These are phyloP conservation scores for Verticillium dahliae DNA, from an alignment of 2,329 filamentous ascomycete species.

Conservation along the genomic window DNA sequence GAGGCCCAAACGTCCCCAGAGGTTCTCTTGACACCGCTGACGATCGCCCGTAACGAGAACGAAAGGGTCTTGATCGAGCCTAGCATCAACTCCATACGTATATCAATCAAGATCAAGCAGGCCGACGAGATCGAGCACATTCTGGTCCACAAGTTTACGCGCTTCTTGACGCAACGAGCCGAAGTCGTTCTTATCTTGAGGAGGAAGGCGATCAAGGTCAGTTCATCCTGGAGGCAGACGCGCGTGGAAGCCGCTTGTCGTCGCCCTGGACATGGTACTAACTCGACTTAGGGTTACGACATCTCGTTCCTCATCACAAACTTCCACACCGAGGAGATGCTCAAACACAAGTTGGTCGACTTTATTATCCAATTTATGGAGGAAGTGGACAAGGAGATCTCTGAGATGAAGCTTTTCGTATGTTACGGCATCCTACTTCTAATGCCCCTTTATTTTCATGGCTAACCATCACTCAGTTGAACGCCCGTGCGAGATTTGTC, in stretches of 20 bases:
- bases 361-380: constrained; percentile 99
- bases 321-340: constrained; percentile 96
- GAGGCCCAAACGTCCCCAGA: constrained; percentile 91
- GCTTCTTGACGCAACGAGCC: constrained; percentile 91
- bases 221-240: constrained; percentile 13
- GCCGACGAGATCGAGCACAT: constrained; percentile 98
- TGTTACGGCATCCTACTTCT: constrained; percentile 28
- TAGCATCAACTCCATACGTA: constrained; percentile 91
- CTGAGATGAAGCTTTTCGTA: constrained; percentile 99
- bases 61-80: constrained; percentile 95
- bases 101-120: constrained; percentile 99
- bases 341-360: constrained; percentile 98
- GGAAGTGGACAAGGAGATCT: constrained; percentile 99
- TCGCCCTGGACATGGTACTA: constrained; percentile 8
- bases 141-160: constrained; percentile 94
- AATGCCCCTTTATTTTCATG: background rate
- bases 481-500: constrained; percentile 93
- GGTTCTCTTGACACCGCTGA: constrained; percentile 85
- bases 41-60: constrained; percentile 90
- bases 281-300: constrained; percentile 70
- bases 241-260: background rate
- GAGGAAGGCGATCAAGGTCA: constrained; percentile 89
- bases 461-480: constrained; percentile 56
- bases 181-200: constrained; percentile 96
- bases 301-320: constrained; percentile 99